Evolutionary conservation across 2,329 filamentous ascomycete species (phyloP).

Genomic region (Ambrosiella beaveri): DNA sequence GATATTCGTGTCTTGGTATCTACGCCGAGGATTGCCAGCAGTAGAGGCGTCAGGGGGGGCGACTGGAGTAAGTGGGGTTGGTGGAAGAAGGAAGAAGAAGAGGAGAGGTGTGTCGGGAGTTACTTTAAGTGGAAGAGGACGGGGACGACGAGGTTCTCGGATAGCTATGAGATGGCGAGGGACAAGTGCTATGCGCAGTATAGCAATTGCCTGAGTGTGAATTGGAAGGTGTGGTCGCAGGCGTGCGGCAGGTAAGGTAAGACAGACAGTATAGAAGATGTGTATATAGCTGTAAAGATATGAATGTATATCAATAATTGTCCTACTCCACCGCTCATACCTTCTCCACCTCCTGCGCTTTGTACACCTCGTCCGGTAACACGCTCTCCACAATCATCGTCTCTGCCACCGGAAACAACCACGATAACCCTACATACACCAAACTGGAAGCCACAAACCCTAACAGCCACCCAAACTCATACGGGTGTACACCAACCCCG

Average conservation of each 20-base stretch:
- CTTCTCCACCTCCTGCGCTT: not conserved
- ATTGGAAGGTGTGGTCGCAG: constrained; percentile 26
- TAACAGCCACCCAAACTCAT: constrained; percentile 17
- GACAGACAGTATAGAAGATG: too few relatives aligned
- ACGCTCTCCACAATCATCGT: not conserved
- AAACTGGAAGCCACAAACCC: constrained; percentile 14
- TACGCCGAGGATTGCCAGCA: constrained; percentile 33
- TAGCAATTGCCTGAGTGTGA: constrained; percentile 28
- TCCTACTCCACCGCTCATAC: not conserved
- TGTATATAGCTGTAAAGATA: too few relatives aligned
- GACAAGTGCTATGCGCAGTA: constrained; percentile 33
- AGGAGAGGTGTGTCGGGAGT: constrained; percentile 16
- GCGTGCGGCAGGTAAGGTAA: constrained; percentile 17
- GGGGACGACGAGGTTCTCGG: constrained; percentile 27
- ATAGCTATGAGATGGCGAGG: constrained; percentile 27
- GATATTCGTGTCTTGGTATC: constrained; percentile 28
- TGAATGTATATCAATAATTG: too few relatives aligned
- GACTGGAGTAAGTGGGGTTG: constrained; percentile 19
- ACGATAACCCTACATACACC: constrained; percentile 14
- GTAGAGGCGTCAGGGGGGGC: constrained; percentile 15
- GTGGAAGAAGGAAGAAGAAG: constrained; percentile 16
- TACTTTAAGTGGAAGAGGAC: constrained; percentile 32
- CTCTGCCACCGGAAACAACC: not conserved
- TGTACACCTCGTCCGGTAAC: constrained; percentile 5
- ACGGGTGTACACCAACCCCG: constrained; percentile 12